A percentile compares a stretch with the other conserved stretches of the same genome.
These are phyloP conservation scores for Astrothelium macrocarpum DNA, from an alignment of 495 filamentous ascomycete species.

Conservation along the genomic window DNA sequence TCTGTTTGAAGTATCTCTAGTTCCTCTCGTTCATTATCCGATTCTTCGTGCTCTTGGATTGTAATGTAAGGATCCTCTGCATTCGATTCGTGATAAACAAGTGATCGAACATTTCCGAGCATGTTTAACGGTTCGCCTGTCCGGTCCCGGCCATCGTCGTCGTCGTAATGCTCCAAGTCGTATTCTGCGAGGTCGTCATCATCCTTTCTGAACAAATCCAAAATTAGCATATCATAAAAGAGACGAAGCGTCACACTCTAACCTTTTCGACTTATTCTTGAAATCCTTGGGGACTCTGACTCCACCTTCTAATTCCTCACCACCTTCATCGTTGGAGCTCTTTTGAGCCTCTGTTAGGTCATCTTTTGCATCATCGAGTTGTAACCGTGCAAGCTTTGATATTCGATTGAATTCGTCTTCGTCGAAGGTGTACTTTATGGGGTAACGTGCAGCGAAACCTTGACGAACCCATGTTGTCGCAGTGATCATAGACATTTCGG, in stretches of 20 bases:
- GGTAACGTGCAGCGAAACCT: conserved; percentile 85
- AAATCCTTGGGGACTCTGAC: conserved; percentile 10
- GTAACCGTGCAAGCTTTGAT: conserved; percentile 74
- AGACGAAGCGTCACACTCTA: neutral
- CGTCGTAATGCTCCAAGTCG: conserved; percentile 89
- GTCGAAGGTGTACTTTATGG: conserved; percentile 80
- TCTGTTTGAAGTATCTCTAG: conserved; percentile 86
- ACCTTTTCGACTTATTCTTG: conserved; percentile 17
- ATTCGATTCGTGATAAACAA: conserved; percentile 88
- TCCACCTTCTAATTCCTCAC: conserved; percentile 25
- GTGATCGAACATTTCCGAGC: conserved; percentile 87
- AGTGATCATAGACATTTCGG: conserved; percentile 79
- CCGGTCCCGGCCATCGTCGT: conserved; percentile 47
- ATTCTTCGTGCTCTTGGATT: conserved; percentile 65
- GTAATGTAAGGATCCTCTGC: conserved; percentile 95
- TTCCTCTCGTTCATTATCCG: conserved; percentile 85
- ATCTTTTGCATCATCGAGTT: conserved; percentile 85
- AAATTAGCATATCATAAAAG: neutral
- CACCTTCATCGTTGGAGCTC: conserved; percentile 27
- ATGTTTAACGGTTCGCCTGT: conserved; percentile 67
- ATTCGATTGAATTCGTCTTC: conserved; percentile 90
- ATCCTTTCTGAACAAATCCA: conserved; percentile 31
- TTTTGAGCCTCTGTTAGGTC: conserved; percentile 63
- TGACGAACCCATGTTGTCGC: conserved; percentile 88
- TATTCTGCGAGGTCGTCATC: conserved; percentile 93